Conservation (phyloP, 352 stramenopile species). For the Phytophthora ohioensis region DNA sequence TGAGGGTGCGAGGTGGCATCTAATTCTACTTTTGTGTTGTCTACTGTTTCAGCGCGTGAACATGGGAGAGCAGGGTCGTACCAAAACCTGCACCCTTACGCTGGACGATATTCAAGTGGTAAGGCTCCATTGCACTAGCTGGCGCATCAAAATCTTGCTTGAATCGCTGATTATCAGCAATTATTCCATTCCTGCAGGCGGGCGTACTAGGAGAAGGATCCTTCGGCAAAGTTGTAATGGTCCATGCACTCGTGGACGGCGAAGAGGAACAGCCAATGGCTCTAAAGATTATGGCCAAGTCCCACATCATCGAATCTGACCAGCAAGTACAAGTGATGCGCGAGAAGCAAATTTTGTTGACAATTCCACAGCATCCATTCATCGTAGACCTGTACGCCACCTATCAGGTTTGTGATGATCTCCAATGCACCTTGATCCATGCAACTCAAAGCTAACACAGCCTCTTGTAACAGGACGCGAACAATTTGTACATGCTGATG, state of each 20-base stretch:
- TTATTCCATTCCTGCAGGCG: constrained; percentile 36
- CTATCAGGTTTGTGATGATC: constrained; percentile 65
- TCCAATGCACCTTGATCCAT: not conserved
- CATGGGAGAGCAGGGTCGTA: constrained; percentile 49
- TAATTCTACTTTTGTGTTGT: constrained; percentile 13
- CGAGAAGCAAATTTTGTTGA: constrained; percentile 91
- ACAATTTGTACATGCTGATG: constrained; percentile 95
- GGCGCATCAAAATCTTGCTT: not conserved
- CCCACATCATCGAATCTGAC: constrained; percentile 93
- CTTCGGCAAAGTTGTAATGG: constrained; percentile 96
- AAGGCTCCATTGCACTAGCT: constrained; percentile 3
- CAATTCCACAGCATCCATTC: constrained; percentile 90
- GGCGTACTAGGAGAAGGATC: constrained; percentile 95
- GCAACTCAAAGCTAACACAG: not conserved
- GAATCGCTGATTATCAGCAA: not conserved
- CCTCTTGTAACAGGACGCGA: constrained; percentile 69
- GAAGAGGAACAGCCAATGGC: constrained; percentile 75
- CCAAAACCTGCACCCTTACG: constrained; percentile 61
- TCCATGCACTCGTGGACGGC: constrained; percentile 71
- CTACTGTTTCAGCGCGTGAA: constrained; percentile 50
- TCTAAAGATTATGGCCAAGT: constrained; percentile 95
- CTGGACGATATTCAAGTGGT: constrained; percentile 78
- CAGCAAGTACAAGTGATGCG: constrained; percentile 94
- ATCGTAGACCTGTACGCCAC: constrained; percentile 93
- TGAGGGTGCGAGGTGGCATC: not conserved